Percentiles rank a stretch among this genome's conserved stretches.
phyloP scores from a whole-genome alignment of 2,329 filamentous ascomycete genomes.

The Diaporthe ilicicola region DNA sequence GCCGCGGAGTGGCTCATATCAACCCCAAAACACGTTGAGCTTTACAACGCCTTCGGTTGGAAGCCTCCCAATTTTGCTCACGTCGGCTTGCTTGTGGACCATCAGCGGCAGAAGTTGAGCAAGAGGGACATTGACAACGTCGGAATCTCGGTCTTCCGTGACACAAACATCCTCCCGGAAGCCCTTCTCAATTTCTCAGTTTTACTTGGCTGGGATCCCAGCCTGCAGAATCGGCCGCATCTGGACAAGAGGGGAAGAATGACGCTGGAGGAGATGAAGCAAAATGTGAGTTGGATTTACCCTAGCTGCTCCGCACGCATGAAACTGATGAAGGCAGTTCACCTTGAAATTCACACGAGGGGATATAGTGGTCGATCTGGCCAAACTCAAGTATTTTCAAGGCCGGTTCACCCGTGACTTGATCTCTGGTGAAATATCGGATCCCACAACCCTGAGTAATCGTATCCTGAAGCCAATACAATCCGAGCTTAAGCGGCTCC shows the following conservation, averaged over 20 bases:
- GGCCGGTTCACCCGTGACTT: conserved; percentile 28
- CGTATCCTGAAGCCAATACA: conserved; percentile 36
- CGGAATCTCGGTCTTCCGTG: conserved; percentile 58
- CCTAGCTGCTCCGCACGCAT: conserved; percentile 28
- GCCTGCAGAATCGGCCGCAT: conserved; percentile 43
- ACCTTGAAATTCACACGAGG: conserved; percentile 89
- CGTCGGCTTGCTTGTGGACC: conserved; percentile 76
- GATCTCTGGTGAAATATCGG: conserved; percentile 17
- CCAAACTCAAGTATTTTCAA: conserved; percentile 84
- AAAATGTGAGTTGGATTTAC: conserved; percentile 62
- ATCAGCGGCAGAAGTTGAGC: conserved; percentile 79
- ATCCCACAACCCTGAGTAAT: conserved; percentile 17
- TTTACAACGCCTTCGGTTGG: conserved; percentile 85
- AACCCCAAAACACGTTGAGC: conserved; percentile 75
- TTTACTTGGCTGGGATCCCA: conserved; percentile 84
- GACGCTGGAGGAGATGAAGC: conserved; percentile 73
- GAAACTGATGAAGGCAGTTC: conserved; percentile 62
- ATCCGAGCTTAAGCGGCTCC: conserved; percentile 31
- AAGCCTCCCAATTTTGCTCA: conserved; percentile 79
- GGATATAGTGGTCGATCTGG: conserved; percentile 82
- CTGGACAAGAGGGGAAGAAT: conserved; percentile 71
- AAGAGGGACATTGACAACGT: conserved; percentile 75
- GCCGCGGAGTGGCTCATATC: conserved; percentile 97
- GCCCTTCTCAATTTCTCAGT: conserved; percentile 82
- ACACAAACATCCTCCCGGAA: conserved; percentile 55